Percentiles rank a stretch among this genome's conserved stretches.
Evolutionary conservation across 352 stramenopile species (phyloP).

Genomic region (Phytophthora europaea): DNA sequence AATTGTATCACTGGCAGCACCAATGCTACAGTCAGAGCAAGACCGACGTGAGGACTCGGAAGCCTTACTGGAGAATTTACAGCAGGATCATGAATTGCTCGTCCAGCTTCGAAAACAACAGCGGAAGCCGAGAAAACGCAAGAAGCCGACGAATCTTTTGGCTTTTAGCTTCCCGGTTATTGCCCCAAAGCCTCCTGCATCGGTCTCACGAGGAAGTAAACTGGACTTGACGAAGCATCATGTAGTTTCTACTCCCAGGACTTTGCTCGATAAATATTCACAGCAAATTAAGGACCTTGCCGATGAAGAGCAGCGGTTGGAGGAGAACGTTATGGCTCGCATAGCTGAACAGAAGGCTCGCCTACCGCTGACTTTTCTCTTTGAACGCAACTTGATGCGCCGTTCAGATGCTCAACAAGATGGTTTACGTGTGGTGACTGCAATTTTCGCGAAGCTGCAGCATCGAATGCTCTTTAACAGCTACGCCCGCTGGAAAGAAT

Average conservation of each 20-base stretch:
- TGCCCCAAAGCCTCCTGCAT: not conserved
- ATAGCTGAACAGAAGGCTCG: conserved; percentile 69
- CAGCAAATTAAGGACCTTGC: conserved; percentile 21
- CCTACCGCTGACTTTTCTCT: conserved; percentile 78
- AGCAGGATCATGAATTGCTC: conserved; percentile 26
- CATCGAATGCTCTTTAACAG: conserved; percentile 58
- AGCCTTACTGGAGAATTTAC: conserved; percentile 13
- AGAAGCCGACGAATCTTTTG: conserved; percentile 24
- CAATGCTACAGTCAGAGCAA: not conserved
- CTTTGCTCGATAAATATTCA: conserved; percentile 22
- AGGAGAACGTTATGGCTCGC: conserved; percentile 45
- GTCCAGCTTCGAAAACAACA: conserved; percentile 5
- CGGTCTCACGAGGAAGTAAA: not conserved
- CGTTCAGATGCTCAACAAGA: conserved; percentile 67
- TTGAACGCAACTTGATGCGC: conserved; percentile 70
- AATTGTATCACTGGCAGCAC: not conserved
- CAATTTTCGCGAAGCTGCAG: conserved; percentile 80
- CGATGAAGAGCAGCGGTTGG: conserved; percentile 35
- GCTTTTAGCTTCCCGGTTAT: conserved; percentile 30
- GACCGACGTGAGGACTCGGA: conserved; percentile 7
- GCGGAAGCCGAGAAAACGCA: conserved; percentile 23
- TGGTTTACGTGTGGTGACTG: conserved; percentile 59
- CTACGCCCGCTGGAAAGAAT: conserved; percentile 55
- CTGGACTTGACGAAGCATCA: not conserved
- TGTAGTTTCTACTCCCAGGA: not conserved